Evolutionary conservation across 108 stramenopile species (phyloP).

Genomic region (Chaetoceros tenuissimus): DNA sequence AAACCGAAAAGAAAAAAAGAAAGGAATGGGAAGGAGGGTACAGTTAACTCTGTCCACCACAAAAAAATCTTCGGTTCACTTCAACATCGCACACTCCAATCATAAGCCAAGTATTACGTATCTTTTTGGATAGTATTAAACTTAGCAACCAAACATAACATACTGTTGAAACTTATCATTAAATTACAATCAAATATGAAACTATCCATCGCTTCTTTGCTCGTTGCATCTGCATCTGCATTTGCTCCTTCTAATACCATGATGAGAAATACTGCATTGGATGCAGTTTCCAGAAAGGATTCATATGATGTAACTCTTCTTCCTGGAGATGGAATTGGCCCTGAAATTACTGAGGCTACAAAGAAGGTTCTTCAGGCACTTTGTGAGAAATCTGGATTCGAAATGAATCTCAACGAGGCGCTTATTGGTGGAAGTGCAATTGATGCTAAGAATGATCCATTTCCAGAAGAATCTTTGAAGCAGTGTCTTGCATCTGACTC

Average conservation of each 20-base stretch:
- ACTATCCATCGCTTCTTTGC: constrained; percentile 3
- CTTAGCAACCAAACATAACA: no score
- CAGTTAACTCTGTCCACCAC: no score
- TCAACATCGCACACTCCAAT: no score
- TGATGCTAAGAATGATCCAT: constrained; percentile 87
- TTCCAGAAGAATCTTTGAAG: constrained; percentile 85
- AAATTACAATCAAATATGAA: no score
- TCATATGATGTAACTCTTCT: constrained; percentile 77
- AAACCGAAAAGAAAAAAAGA: no score
- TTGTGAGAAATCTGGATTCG: constrained; percentile 53
- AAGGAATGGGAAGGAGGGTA: no score
- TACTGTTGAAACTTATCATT: no score
- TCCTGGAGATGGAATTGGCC: constrained; percentile 89
- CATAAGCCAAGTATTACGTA: no score
- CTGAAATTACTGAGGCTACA: constrained; percentile 90
- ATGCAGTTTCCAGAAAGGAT: constrained; percentile 78
- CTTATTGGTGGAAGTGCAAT: constrained; percentile 96
- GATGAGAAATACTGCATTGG: not conserved
- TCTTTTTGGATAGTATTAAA: no score
- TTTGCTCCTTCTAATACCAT: constrained; percentile 20
- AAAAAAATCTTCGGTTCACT: no score
- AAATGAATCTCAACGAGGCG: constrained; percentile 85
- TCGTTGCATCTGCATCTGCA: constrained; percentile 13
- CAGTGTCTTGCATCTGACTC: constrained; percentile 85
- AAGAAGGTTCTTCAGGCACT: constrained; percentile 61